These are phyloP conservation scores for Leptomonas seymouri DNA, from an alignment of 208 protist species.

Conservation along the genomic window DNA sequence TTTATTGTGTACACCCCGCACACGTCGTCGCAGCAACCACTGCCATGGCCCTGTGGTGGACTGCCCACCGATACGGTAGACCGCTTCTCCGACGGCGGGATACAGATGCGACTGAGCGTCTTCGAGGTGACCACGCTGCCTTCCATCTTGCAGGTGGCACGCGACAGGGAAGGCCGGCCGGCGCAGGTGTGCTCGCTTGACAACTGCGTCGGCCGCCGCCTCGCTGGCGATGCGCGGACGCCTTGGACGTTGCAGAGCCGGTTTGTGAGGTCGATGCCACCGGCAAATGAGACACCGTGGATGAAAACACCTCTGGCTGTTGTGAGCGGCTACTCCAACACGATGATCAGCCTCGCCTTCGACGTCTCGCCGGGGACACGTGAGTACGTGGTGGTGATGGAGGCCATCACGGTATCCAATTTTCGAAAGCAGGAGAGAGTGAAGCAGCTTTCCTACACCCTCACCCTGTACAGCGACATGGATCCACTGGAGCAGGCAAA, in stretches of 20 bases:
- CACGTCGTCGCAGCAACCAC: slow-evolving; percentile 43
- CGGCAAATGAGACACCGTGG: neutral
- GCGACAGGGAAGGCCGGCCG: slow-evolving; percentile 1
- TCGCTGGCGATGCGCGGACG: slow-evolving; percentile 50
- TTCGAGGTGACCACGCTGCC: slow-evolving; percentile 66
- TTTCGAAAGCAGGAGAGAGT: neutral
- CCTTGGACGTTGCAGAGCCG: neutral
- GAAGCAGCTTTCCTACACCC: slow-evolving; percentile 52
- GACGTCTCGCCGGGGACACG: slow-evolving; percentile 66
- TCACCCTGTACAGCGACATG: slow-evolving; percentile 72
- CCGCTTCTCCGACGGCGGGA: slow-evolving; percentile 7
- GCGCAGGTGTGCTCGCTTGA: slow-evolving; percentile 51
- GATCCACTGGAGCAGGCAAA: slow-evolving; percentile 21
- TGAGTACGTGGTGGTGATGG: slow-evolving; percentile 64
- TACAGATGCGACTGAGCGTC: slow-evolving; percentile 53
- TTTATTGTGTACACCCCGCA: slow-evolving; percentile 74
- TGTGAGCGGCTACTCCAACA: slow-evolving; percentile 40
- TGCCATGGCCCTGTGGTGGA: slow-evolving; percentile 50
- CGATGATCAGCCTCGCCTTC: slow-evolving; percentile 64
- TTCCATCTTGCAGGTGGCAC: slow-evolving; percentile 53
- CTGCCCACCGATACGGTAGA: slow-evolving; percentile 5
- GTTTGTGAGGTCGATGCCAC: neutral
- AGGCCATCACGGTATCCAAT: slow-evolving; percentile 15
- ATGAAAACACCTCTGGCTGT: slow-evolving; percentile 41
- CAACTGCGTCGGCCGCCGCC: slow-evolving; percentile 64